Evolutionary conservation across 2,329 filamentous ascomycete genomes (phyloP).

Genomic region (Fusarium nelsonii): DNA sequence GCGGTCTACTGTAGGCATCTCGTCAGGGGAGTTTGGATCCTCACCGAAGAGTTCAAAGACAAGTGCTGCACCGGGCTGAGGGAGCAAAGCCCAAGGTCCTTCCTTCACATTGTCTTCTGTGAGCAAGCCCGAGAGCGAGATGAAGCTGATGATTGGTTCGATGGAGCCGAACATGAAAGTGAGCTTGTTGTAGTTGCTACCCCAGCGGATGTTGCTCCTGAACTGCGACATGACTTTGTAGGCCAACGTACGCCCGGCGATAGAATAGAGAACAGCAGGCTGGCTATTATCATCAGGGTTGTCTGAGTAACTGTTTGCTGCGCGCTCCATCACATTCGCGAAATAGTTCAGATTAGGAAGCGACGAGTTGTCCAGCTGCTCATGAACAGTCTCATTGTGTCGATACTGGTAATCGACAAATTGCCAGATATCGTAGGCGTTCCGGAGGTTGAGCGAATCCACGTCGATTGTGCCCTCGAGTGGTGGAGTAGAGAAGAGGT

Average conservation of each 20-base stretch:
- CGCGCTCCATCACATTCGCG: slow-evolving; percentile 76
- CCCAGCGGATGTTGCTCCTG: slow-evolving; percentile 55
- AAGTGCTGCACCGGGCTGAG: slow-evolving; percentile 80
- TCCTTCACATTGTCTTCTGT: slow-evolving; percentile 64
- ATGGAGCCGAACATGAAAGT: slow-evolving; percentile 66
- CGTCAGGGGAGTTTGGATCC: slow-evolving; percentile 36
- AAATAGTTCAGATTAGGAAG: slow-evolving; percentile 67
- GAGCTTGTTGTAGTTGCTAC: slow-evolving; percentile 60
- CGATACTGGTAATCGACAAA: slow-evolving; percentile 66
- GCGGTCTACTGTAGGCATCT: slow-evolving; percentile 51
- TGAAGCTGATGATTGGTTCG: slow-evolving; percentile 68
- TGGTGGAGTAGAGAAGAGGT: slow-evolving; percentile 55
- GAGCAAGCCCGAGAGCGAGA: slow-evolving; percentile 62
- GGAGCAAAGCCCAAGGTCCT: slow-evolving; percentile 55
- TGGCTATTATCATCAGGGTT: slow-evolving; percentile 55
- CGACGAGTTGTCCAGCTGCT: slow-evolving; percentile 53
- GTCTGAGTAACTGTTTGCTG: slow-evolving; percentile 66
- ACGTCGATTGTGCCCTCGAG: slow-evolving; percentile 55
- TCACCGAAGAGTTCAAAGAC: slow-evolving; percentile 73
- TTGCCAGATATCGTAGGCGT: slow-evolving; percentile 68
- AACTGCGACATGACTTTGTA: slow-evolving; percentile 59
- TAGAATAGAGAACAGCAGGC: slow-evolving; percentile 56
- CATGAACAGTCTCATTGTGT: slow-evolving; percentile 61
- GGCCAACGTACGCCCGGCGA: slow-evolving; percentile 67
- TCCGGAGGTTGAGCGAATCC: slow-evolving; percentile 57